Conservation (phyloP, 129 eudicot genomes). For the Tanacetum coccineum region DNA sequence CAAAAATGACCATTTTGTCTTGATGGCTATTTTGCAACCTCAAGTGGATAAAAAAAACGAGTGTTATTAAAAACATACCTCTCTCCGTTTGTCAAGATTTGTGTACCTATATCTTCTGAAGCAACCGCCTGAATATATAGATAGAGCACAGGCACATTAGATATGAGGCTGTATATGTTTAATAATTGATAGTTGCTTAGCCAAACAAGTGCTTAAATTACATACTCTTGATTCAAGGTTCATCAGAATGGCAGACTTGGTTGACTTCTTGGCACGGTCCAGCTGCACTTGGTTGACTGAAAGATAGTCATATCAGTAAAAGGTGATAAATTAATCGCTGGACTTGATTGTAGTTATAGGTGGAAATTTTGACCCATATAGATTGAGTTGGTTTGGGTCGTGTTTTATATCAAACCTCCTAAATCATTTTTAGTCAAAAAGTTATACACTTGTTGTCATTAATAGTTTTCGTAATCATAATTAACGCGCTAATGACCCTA, state of each 20-base stretch:
- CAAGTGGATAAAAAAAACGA: neutral
- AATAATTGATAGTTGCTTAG: conserved; percentile 12
- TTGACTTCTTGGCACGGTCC: conserved; percentile 83
- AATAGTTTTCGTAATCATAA: no score
- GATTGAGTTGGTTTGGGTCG: neutral
- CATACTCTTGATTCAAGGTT: conserved; percentile 96
- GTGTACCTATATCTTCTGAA: conserved; percentile 96
- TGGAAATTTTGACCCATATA: neutral
- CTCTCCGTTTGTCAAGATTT: conserved; percentile 93
- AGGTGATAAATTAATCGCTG: neutral
- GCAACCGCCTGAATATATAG: conserved; percentile 64
- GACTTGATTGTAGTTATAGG: neutral
- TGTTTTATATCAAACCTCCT: neutral
- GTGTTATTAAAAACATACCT: conserved; percentile 37
- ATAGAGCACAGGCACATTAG: conserved; percentile 14
- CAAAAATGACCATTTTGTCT: no score
- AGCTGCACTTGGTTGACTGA: conserved; percentile 76
- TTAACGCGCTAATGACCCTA: no score
- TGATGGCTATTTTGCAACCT: neutral
- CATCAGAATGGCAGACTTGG: conserved; percentile 90
- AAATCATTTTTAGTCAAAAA: no score
- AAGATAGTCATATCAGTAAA: conserved; percentile 9
- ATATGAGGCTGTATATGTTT: neutral
- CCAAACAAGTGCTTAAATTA: conserved; percentile 8
- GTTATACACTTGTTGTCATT: no score